These are phyloP conservation scores for Vitis hybrid DNA, from an alignment of 177 flowering plant genomes.

Conservation along the genomic window DNA sequence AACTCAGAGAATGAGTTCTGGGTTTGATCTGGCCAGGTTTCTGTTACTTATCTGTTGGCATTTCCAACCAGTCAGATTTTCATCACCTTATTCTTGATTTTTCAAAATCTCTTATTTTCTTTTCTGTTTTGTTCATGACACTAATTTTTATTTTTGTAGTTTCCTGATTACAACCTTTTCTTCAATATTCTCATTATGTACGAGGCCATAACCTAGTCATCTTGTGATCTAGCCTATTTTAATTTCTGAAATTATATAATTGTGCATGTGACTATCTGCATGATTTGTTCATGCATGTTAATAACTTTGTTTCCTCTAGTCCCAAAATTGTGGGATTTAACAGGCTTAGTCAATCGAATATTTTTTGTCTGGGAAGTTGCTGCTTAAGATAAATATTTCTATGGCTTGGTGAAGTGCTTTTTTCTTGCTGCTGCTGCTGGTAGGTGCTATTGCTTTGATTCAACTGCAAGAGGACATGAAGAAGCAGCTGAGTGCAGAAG, in stretches of 20 bases:
- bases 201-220: background rate
- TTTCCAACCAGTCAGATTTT: too few species aligned
- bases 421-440: slow-evolving; percentile 12
- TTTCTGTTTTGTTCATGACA: background rate
- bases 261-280: background rate
- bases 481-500: slow-evolving; percentile 82
- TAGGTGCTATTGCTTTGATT: slow-evolving; percentile 92
- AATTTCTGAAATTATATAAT: background rate
- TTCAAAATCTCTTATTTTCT: background rate
- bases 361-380: background rate
- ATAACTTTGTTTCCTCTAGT: background rate
- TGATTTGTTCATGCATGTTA: background rate
- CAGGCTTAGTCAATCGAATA: too few species aligned
- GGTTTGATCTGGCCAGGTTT: too few species aligned
- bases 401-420: background rate
- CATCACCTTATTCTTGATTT: background rate
- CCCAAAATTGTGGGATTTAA: background rate
- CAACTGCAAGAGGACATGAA: slow-evolving; percentile 98
- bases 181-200: background rate
- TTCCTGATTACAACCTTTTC: background rate
- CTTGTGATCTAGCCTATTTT: background rate
- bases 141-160: background rate
- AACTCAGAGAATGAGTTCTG: too few species aligned
- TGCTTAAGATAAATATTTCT: background rate
- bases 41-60: too few species aligned